Conservation (phyloP, 1,284 basidiomycete species). For the Trichosporon asahii region DNA sequence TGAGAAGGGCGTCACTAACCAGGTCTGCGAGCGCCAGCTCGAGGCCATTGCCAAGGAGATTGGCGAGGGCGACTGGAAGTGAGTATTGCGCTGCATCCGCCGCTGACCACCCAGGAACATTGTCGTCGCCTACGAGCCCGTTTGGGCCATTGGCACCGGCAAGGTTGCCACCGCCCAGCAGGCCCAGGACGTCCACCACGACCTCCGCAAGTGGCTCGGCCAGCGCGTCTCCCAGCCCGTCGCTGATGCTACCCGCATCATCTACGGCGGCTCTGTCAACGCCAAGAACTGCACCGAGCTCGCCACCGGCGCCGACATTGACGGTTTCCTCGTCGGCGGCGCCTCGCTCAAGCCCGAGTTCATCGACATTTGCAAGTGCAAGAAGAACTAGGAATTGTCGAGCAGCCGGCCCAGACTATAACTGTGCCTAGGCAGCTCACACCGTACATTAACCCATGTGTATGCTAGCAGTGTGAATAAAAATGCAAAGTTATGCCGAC, state of each 20-base stretch:
- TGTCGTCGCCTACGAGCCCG: slow-evolving; percentile 93
- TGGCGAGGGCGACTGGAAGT: slow-evolving; percentile 75
- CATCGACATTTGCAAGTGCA: slow-evolving; percentile 80
- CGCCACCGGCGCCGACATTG: slow-evolving; percentile 73
- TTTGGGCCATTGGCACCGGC: slow-evolving; percentile 98
- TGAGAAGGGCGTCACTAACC: slow-evolving; percentile 71
- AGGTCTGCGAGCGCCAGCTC: slow-evolving; percentile 80
- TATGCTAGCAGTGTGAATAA: background rate
- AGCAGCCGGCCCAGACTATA: background rate
- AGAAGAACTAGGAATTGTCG: slow-evolving; percentile 25
- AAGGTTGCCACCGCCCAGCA: slow-evolving; percentile 79
- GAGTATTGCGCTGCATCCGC: slow-evolving; percentile 32
- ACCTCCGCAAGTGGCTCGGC: slow-evolving; percentile 74
- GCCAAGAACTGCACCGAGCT: slow-evolving; percentile 84
- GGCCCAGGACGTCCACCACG: slow-evolving; percentile 88
- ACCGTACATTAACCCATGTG: background rate
- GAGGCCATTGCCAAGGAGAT: slow-evolving; percentile 67
- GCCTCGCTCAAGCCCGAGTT: slow-evolving; percentile 98
- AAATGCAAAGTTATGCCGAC: background rate
- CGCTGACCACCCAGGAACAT: slow-evolving; percentile 61
- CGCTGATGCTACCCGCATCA: slow-evolving; percentile 76
- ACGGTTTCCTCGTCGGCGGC: slow-evolving; percentile 98
- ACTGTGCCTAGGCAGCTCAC: background rate
- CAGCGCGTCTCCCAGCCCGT: slow-evolving; percentile 65
- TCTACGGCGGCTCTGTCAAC: slow-evolving; percentile 93